Percentiles rank a stretch among this genome's conserved stretches.
Conservation (phyloP, 2,329 filamentous ascomycete species). For the Trichophyton mentagrophytes region DNA sequence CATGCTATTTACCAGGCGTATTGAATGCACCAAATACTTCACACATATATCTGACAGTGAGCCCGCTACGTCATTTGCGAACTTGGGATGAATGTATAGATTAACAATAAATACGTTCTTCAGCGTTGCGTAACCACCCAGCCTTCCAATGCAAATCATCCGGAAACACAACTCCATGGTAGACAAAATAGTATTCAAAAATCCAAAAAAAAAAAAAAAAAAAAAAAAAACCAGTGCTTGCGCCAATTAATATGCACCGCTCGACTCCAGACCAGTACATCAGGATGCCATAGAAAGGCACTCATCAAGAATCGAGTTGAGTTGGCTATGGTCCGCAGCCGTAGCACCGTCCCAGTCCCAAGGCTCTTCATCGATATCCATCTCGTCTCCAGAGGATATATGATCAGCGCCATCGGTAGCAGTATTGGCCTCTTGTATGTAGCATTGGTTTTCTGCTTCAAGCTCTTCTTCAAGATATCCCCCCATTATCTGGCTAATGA, state of each 20-base stretch:
- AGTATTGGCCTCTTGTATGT: slow-evolving; percentile 10
- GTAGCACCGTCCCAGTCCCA: slow-evolving; percentile 30
- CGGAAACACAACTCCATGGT: neutral
- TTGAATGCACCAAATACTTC: neutral
- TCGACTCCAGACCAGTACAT: neutral
- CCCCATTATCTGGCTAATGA: slow-evolving; percentile 57
- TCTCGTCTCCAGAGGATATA: slow-evolving; percentile 21
- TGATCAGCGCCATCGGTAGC: slow-evolving; percentile 17
- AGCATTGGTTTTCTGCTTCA: slow-evolving; percentile 37
- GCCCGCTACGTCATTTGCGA: too few species aligned
- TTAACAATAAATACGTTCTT: too few species aligned
- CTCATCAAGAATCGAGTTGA: slow-evolving; percentile 29
- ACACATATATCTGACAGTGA: too few species aligned
- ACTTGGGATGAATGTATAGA: too few species aligned
- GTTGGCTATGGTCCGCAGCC: slow-evolving; percentile 25
- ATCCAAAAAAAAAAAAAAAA: neutral
- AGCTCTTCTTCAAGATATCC: slow-evolving; percentile 65
- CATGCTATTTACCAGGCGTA: neutral
- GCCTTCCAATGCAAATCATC: neutral
- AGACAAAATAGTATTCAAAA: neutral
- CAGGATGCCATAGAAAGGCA: slow-evolving; percentile 32
- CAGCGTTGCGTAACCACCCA: neutral
- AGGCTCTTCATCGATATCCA: slow-evolving; percentile 28
- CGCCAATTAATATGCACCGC: slow-evolving; percentile 2
- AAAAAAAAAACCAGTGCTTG: neutral